These are phyloP conservation scores for Coffea canephora DNA, from an alignment of 257 asterid genomes.

Conservation along the genomic window DNA sequence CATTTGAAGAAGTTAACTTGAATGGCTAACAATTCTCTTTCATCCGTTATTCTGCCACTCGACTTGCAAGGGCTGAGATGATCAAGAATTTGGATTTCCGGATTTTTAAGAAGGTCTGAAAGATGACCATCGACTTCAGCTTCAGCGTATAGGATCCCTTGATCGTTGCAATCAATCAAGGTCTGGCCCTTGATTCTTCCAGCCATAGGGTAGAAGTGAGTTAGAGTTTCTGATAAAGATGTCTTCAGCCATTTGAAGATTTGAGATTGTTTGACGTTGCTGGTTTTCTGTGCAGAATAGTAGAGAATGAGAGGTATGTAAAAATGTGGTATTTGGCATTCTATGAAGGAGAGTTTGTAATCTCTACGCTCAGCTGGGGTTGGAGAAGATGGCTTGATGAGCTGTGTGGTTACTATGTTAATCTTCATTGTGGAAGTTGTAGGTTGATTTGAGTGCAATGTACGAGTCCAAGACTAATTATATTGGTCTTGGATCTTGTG, in stretches of 20 bases:
- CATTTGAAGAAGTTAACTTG: slow-evolving; percentile 47
- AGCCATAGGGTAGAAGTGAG: slow-evolving; percentile 54
- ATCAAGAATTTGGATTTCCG: slow-evolving; percentile 26
- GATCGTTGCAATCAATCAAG: slow-evolving; percentile 49
- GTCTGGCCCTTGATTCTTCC: slow-evolving; percentile 55
- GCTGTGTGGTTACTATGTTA: slow-evolving; percentile 24
- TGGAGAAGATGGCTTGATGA: slow-evolving; percentile 50
- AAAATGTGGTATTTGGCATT: slow-evolving; percentile 47
- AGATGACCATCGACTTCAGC: slow-evolving; percentile 32
- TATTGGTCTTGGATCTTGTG: too few species aligned
- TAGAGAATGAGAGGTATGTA: slow-evolving; percentile 58
- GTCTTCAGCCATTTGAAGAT: slow-evolving; percentile 31
- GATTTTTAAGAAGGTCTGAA: slow-evolving; percentile 22
- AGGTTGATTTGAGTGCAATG: background rate
- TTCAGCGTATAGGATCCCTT: slow-evolving; percentile 42
- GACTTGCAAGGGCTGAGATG: slow-evolving; percentile 39
- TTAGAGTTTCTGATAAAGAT: slow-evolving; percentile 44
- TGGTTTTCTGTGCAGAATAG: slow-evolving; percentile 19
- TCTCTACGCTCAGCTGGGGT: slow-evolving; percentile 42
- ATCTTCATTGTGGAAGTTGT: slow-evolving; percentile 32
- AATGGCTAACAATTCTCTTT: slow-evolving; percentile 41
- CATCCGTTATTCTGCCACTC: slow-evolving; percentile 26
- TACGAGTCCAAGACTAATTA: background rate
- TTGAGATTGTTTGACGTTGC: slow-evolving; percentile 18
- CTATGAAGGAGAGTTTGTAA: slow-evolving; percentile 56